phyloP scores from a whole-genome alignment of 2,329 filamentous ascomycete genomes.

The Aspergillus aculeatus region DNA sequence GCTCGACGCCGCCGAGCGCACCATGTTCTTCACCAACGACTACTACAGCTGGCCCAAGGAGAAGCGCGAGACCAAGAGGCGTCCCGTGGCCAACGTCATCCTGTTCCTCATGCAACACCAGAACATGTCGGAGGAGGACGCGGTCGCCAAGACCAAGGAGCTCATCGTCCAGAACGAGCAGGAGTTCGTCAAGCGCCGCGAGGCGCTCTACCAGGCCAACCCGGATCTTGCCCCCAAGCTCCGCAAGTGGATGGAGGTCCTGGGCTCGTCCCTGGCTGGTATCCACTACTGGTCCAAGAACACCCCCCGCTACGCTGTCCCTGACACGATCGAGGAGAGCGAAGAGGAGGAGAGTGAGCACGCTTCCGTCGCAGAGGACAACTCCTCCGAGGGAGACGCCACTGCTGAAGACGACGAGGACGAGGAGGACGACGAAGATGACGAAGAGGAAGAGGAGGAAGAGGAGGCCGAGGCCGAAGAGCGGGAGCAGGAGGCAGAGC shows the following conservation, averaged over 20 bases:
- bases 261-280: conserved; percentile 11
- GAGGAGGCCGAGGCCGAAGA: conserved; percentile 1
- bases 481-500: neutral
- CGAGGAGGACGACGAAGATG: neutral
- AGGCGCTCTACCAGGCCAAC: conserved; percentile 10
- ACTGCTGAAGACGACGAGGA: conserved; percentile 5
- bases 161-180: conserved; percentile 13
- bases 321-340: conserved; percentile 5
- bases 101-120: conserved; percentile 13
- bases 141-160: conserved; percentile 10
- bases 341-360: conserved; percentile 5
- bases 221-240: conserved; percentile 9
- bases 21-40: conserved; percentile 18
- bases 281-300: conserved; percentile 16
- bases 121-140: conserved; percentile 12
- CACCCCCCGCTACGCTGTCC: conserved; percentile 9
- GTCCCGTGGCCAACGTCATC: conserved; percentile 13
- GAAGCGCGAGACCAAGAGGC: conserved; percentile 9
- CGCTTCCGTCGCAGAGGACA: neutral
- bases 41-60: conserved; percentile 18
- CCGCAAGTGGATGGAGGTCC: conserved; percentile 14
- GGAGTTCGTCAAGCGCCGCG: conserved; percentile 11
- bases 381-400: neutral
- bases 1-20: conserved; percentile 13
- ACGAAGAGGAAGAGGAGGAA: neutral